Conservation (phyloP, 768 basidiomycete species). For the Sporobolomyces phaffii region DNA sequence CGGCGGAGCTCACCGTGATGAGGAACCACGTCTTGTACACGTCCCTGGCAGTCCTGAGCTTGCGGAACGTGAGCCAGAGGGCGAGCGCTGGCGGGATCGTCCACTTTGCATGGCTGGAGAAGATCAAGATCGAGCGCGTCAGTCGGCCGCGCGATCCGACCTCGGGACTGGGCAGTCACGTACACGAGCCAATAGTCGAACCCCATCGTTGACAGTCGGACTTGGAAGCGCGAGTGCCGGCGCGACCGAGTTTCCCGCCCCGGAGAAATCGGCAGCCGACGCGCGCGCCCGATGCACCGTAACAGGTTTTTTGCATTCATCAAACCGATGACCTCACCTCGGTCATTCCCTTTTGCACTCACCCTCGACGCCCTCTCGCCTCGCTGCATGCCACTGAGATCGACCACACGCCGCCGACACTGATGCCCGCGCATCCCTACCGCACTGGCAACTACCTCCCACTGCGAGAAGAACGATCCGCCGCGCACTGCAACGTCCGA, state of each 20-base stretch:
- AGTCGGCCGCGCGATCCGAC: not conserved
- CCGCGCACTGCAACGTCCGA: slow-evolving; percentile 41
- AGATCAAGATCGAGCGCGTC: not conserved
- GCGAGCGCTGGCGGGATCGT: slow-evolving; percentile 27
- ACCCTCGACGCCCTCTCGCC: not conserved
- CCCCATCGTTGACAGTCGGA: slow-evolving; percentile 7
- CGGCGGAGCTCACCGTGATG: slow-evolving; percentile 14
- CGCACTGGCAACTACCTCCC: slow-evolving; percentile 48
- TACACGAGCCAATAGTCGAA: slow-evolving; percentile 32
- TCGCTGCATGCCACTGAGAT: too few relatives aligned
- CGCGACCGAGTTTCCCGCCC: too few relatives aligned
- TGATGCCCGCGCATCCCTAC: slow-evolving; percentile 44
- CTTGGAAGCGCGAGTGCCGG: not conserved
- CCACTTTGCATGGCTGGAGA: slow-evolving; percentile 24
- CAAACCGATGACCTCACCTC: too few relatives aligned
- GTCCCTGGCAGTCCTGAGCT: slow-evolving; percentile 22
- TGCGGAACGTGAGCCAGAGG: slow-evolving; percentile 27
- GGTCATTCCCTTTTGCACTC: too few relatives aligned
- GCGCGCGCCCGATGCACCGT: too few relatives aligned
- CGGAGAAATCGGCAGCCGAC: too few relatives aligned
- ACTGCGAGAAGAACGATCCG: slow-evolving; percentile 44
- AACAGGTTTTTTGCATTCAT: too few relatives aligned
- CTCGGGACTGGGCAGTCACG: not conserved
- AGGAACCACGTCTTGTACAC: slow-evolving; percentile 30
- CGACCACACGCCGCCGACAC: not conserved